Evolutionary conservation across 192 early-diverging fungal species (phyloP), one percentile per base, ranked within the genome.

Genomic region (Coemansia asiatica): DNA sequence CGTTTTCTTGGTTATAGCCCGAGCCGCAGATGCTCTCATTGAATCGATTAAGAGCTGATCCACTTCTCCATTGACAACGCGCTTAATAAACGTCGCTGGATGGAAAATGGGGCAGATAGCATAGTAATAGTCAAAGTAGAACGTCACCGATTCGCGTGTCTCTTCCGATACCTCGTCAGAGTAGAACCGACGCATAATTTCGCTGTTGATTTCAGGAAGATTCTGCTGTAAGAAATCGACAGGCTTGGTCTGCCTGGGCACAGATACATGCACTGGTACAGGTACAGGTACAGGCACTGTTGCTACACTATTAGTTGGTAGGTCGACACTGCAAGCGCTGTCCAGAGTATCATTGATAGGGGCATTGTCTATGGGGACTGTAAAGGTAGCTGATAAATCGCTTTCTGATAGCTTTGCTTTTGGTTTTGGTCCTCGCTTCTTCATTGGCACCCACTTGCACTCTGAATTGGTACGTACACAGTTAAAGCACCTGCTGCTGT

Each of bases 51-150:
- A 61, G 19, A 79, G 61, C 25, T 54, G 71, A 12, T 70, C 71
- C 21, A 79, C 68, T 18, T 70, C 57, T n/a, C 76, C 76, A n/a
- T 63, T 40, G 25, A 79, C 71, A 6, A 79, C 29, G 18, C 71
- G 62, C 16, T 71, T 68, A 13, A 79, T 12, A 47, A 79, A 64
- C 36, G 68, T 51, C 1, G 76, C 71, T 10, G 76, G 76, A 28
- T 79, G 76, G 47, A 79, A 79, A 7, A 79, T 79, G 19, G 76
- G 71, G 31, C 76, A 73, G 28, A 73, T 67, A 38, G 57, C 60
- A 36, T 79, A 79, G 64, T 70, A 79, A 53, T 79, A 79, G 46
- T 73, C 71, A 56, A 79, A 70, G 53, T 74, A 79, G 61, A 66
- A 79, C 6, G 61, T 35, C 15, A 79, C 58, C 0, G 71, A 56